Evolutionary conservation across 352 stramenopile species (phyloP), one percentile per base, ranked within the genome.

Genomic region (Achlya hypogyna): DNA sequence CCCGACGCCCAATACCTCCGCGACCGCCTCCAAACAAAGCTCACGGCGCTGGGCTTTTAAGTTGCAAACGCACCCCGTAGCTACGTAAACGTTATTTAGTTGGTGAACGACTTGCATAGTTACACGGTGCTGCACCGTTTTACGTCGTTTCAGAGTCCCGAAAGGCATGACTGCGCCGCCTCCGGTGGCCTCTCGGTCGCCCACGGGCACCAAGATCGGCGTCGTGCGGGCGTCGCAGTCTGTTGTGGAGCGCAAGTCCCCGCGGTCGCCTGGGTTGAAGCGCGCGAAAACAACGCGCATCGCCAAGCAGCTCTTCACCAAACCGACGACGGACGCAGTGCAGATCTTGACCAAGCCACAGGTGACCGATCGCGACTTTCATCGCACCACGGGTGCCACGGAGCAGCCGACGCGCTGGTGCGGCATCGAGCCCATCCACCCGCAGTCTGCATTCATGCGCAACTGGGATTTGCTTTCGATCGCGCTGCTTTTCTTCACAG

Each of bases 31-130:
- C 60, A 67, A 51, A 67, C 34, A 0, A 52, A 47, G 8, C 35
- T 67, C 22, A 67, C 60, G 14, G 47, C 56, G 20, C 45, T 67
- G 25, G 60, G 60, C 9, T 67, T 67, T 32, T 67, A 67, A 51
- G 8, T 29, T n/a, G n/a, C n/a, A n/a, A n/a, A n/a, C n/a, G n/a
- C n/a, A n/a, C n/a, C n/a, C n/a, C n/a, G n/a, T n/a, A n/a, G n/a
- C n/a, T n/a, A n/a, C n/a, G n/a, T n/a, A n/a, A n/a, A n/a, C n/a
- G n/a, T n/a, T n/a, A n/a, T n/a, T n/a, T n/a, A n/a, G n/a, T n/a
- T n/a, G n/a, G n/a, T n/a, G n/a, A n/a, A n/a, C n/a, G n/a, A n/a
- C n/a, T n/a, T n/a, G n/a, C n/a, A n/a, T n/a, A n/a, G n/a, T n/a
- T n/a, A n/a, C n/a, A n/a, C n/a, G n/a, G n/a, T n/a, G n/a, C n/a